Evolutionary conservation across 1,284 basidiomycete species (phyloP).

Genomic region (Farysia itapuensis): DNA sequence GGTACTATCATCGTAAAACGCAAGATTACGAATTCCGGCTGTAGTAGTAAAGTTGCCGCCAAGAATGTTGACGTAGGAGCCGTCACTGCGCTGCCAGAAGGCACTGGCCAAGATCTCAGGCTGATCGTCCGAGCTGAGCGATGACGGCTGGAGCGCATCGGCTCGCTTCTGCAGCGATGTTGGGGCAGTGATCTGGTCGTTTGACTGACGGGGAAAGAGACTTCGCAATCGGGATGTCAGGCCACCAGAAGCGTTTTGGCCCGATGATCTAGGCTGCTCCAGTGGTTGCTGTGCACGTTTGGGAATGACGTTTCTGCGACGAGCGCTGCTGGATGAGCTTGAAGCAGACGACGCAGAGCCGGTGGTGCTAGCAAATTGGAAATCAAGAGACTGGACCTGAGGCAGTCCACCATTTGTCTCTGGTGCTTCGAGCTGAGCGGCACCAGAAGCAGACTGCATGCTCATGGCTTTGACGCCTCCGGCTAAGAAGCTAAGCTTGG

Average conservation of each 20-base stretch:
- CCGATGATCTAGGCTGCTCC: conserved; percentile 1
- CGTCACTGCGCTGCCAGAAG: conserved; percentile 79
- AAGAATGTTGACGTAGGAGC: conserved; percentile 68
- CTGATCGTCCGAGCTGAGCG: conserved; percentile 66
- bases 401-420: conserved; percentile 52
- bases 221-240: conserved; percentile 17
- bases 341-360: conserved; percentile 56
- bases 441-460: conserved; percentile 60
- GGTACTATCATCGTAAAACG: conserved; percentile 69
- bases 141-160: conserved; percentile 45
- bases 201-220: conserved; percentile 8
- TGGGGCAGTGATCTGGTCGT: not conserved
- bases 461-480: conserved; percentile 62
- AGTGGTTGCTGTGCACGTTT: conserved; percentile 5
- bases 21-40: conserved; percentile 66
- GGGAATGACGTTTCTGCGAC: conserved; percentile 3
- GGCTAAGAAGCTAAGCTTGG: conserved; percentile 59
- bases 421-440: conserved; percentile 60
- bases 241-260: not conserved
- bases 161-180: conserved; percentile 30
- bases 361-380: conserved; percentile 65
- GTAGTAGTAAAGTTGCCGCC: conserved; percentile 85
- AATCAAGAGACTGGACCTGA: conserved; percentile 44
- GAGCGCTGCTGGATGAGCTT: conserved; percentile 13
- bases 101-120: conserved; percentile 82